Percentiles rank a stretch among this genome's conserved stretches.
Evolutionary conservation across 225 moss, liverwort and hornwort genomes (phyloP).

Genomic region (Pseudoscleropodium purum): DNA sequence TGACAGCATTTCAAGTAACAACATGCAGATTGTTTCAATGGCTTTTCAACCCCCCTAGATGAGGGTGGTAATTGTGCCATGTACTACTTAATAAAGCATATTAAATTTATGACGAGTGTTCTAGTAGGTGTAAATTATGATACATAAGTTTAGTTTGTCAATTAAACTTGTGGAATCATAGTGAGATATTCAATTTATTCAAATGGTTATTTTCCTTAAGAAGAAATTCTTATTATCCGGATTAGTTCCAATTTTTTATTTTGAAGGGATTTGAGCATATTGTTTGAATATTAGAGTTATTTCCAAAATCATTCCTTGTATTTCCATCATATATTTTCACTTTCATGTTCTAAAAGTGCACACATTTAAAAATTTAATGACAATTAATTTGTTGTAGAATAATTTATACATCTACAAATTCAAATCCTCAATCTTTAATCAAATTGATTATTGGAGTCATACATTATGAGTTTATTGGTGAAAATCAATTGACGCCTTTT

Average conservation of each 20-base stretch:
- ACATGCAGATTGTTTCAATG: too few species aligned
- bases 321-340: not conserved
- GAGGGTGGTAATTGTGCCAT: not conserved
- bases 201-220: not conserved
- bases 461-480: not conserved
- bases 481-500: not conserved
- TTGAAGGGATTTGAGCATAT: not conserved
- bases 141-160: not conserved
- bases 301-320: not conserved
- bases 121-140: not conserved
- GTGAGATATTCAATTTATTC: not conserved
- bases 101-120: not conserved
- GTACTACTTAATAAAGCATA: not conserved
- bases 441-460: not conserved
- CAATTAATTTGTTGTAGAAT: fast-evolving
- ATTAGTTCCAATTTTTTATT: not conserved
- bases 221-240: not conserved
- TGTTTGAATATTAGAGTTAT: not conserved
- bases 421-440: not conserved
- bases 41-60: too few species aligned
- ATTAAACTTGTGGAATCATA: not conserved
- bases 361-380: not conserved
- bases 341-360: fast-evolving
- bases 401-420: not conserved
- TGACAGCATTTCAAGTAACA: not conserved